A percentile compares a stretch with the other conserved stretches of the same genome.
Conservation (phyloP, 2,329 filamentous ascomycete species). For the Furcasterigmium sp. region DNA sequence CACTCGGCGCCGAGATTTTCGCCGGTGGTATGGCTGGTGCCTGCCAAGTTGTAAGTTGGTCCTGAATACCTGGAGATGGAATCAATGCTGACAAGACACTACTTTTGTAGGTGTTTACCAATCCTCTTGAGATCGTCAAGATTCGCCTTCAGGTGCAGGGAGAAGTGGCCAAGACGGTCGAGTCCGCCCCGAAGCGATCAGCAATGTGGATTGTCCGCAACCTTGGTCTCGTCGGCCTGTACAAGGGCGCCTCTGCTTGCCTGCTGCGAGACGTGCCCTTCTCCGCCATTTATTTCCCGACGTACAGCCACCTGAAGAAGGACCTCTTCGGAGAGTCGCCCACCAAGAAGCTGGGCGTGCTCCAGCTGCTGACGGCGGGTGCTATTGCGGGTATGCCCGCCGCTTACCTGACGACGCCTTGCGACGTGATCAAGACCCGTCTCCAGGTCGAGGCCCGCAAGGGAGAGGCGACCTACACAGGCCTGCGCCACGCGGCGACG, state of each 20-base stretch:
- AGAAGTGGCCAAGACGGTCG: slow-evolving; percentile 83
- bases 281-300: slow-evolving; percentile 97
- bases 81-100: slow-evolving; percentile 5
- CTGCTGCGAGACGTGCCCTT: slow-evolving; percentile 95
- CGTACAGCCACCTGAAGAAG: slow-evolving; percentile 89
- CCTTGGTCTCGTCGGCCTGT: slow-evolving; percentile 86
- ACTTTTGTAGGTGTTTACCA: slow-evolving; percentile 74
- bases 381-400: slow-evolving; percentile 91
- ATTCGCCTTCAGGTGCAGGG: slow-evolving; percentile 97
- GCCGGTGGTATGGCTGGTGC: slow-evolving; percentile 86
- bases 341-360: slow-evolving; percentile 80
- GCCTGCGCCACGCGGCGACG: slow-evolving; percentile 75
- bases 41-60: slow-evolving; percentile 82
- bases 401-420: slow-evolving; percentile 92
- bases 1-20: slow-evolving; percentile 66
- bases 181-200: slow-evolving; percentile 78
- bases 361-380: slow-evolving; percentile 89
- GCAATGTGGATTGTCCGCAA: slow-evolving; percentile 98
- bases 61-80: background rate
- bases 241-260: slow-evolving; percentile 95
- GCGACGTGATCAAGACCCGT: slow-evolving; percentile 98
- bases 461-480: slow-evolving; percentile 84
- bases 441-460: slow-evolving; percentile 96
- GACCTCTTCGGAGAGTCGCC: slow-evolving; percentile 88
- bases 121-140: slow-evolving; percentile 98